Conservation (phyloP, 768 basidiomycete species). For the Calvatia gigantea region DNA sequence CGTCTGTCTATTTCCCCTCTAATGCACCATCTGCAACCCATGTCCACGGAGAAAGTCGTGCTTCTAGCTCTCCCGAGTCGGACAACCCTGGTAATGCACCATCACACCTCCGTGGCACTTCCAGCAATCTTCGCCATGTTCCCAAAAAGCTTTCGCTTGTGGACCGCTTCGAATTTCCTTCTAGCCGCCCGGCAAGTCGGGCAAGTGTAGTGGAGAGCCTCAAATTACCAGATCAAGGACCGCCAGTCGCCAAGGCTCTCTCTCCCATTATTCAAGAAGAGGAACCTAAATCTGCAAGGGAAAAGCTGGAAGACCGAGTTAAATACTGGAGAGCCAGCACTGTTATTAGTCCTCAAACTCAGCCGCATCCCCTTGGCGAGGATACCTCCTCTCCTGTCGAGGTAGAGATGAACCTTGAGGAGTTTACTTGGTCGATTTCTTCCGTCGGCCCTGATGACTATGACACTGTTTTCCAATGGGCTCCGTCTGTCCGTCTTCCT, state of each 20-base stretch:
- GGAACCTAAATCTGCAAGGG: slow-evolving; percentile 49
- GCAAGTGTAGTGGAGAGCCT: slow-evolving; percentile 21
- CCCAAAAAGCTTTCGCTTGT: slow-evolving; percentile 69
- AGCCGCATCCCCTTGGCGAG: slow-evolving; percentile 30
- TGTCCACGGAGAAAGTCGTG: slow-evolving; percentile 52
- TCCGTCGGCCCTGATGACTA: slow-evolving; percentile 61
- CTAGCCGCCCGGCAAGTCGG: slow-evolving; percentile 27
- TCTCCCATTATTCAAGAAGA: slow-evolving; percentile 65
- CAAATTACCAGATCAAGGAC: background rate
- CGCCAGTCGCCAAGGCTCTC: slow-evolving; percentile 31
- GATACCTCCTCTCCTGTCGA: slow-evolving; percentile 19
- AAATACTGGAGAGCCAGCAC: slow-evolving; percentile 66
- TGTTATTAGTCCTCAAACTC: slow-evolving; percentile 41
- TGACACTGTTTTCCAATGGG: slow-evolving; percentile 30
- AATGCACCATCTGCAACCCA: slow-evolving; percentile 45
- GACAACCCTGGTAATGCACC: slow-evolving; percentile 29
- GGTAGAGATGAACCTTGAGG: slow-evolving; percentile 54
- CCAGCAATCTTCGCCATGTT: slow-evolving; percentile 42
- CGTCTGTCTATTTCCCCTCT: slow-evolving; percentile 33
- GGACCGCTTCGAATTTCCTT: slow-evolving; percentile 52
- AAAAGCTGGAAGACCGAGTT: slow-evolving; percentile 53
- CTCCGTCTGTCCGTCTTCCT: slow-evolving; percentile 34
- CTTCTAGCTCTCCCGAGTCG: slow-evolving; percentile 40
- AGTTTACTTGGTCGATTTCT: slow-evolving; percentile 68
- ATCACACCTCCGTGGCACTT: slow-evolving; percentile 24